Percentiles rank a stretch among this genome's conserved stretches.
These are phyloP conservation scores for Russula virescens DNA, from an alignment of 768 basidiomycete species.

Conservation along the genomic window DNA sequence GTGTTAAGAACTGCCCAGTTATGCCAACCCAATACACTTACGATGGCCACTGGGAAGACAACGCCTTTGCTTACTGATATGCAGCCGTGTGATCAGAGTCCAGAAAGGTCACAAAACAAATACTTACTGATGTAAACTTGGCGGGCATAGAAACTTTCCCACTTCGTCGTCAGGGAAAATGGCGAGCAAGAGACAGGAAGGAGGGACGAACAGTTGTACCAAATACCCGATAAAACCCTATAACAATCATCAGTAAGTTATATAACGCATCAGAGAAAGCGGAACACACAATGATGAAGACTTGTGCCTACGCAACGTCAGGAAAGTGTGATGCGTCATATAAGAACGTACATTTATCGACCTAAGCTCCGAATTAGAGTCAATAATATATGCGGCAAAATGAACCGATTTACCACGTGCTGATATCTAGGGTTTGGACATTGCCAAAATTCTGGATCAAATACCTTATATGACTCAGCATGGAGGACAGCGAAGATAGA, in stretches of 20 bases:
- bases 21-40: background rate
- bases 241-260: too few relatives aligned
- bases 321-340: constrained; percentile 24
- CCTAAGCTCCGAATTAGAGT: constrained; percentile 9
- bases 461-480: constrained; percentile 34
- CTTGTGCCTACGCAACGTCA: background rate
- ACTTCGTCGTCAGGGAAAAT: background rate
- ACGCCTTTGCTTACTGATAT: background rate
- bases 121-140: background rate
- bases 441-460: constrained; percentile 42
- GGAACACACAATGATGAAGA: background rate
- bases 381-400: background rate
- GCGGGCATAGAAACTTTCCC: constrained; percentile 1
- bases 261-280: background rate
- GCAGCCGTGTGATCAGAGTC: background rate
- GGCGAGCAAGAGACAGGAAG: background rate
- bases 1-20: background rate
- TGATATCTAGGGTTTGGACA: constrained; percentile 34
- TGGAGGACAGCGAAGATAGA: too few relatives aligned
- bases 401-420: constrained; percentile 36
- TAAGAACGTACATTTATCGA: constrained; percentile 24
- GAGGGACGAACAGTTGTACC: constrained; percentile 1
- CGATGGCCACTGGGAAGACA: background rate
- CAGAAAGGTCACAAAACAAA: background rate
- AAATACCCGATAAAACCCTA: background rate